Evolutionary conservation across 2,329 filamentous ascomycete species (phyloP).

Genomic region (Diaporthe citriasiana): DNA sequence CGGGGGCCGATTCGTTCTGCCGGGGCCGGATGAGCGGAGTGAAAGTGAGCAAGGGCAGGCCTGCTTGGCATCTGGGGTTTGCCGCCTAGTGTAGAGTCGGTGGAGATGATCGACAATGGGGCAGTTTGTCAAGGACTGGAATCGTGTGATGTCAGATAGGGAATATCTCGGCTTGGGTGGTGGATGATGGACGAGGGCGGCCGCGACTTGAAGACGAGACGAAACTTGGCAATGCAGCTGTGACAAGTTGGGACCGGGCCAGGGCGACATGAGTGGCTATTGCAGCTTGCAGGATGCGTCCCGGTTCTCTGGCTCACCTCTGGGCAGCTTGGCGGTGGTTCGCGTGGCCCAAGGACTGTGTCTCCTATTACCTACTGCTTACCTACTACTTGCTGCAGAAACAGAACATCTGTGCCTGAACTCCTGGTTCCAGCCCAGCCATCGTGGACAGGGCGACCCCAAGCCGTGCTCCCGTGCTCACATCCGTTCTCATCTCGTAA

Average conservation of each 20-base stretch:
- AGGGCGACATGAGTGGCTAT: slow-evolving; percentile 14
- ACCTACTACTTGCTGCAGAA: neutral
- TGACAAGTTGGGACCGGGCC: slow-evolving; percentile 9
- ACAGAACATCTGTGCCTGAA: neutral
- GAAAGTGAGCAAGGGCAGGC: neutral
- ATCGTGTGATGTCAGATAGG: slow-evolving; percentile 41
- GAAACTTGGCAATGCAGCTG: slow-evolving; percentile 21
- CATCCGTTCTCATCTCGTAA: slow-evolving; percentile 18
- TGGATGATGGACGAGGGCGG: slow-evolving; percentile 11
- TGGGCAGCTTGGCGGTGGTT: slow-evolving; percentile 32
- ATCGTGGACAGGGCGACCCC: slow-evolving; percentile 11
- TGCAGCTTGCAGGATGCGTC: slow-evolving; percentile 26
- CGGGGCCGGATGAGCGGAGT: slow-evolving; percentile 27
- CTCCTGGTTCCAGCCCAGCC: neutral
- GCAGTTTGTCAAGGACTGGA: neutral
- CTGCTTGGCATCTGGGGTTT: slow-evolving; percentile 22
- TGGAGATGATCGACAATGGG: slow-evolving; percentile 2
- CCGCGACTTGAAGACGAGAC: slow-evolving; percentile 16
- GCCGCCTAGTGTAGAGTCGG: slow-evolving; percentile 5
- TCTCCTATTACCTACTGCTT: neutral
- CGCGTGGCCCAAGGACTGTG: neutral
- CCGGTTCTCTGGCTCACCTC: slow-evolving; percentile 32
- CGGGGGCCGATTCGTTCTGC: neutral
- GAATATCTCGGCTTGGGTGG: slow-evolving; percentile 35
- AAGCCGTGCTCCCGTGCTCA: slow-evolving; percentile 1